These are phyloP conservation scores for Solanum arcanum DNA, from an alignment of 257 asterid genomes.

Conservation along the genomic window DNA sequence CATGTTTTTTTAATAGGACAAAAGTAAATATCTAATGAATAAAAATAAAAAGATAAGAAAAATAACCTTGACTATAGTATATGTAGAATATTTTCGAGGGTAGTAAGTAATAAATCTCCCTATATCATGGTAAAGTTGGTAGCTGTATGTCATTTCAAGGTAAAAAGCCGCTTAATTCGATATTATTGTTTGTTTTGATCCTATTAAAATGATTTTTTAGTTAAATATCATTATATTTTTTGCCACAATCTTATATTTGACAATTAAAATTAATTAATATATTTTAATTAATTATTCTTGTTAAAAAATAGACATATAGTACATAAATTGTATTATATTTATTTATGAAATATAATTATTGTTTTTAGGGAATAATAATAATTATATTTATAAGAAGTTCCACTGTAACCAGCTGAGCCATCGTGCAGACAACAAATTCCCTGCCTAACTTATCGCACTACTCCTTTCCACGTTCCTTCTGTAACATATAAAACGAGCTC, in stretches of 20 bases:
- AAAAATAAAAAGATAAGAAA: neutral
- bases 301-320: neutral
- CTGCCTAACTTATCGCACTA: neutral
- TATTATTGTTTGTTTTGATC: neutral
- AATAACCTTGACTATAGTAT: neutral
- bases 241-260: neutral
- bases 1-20: neutral
- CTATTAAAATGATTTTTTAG: neutral
- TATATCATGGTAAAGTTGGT: neutral
- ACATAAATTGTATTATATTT: neutral
- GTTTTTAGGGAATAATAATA: neutral
- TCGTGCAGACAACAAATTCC: neutral
- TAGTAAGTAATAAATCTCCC: neutral
- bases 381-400: neutral
- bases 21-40: no score
- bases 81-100: neutral
- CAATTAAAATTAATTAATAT: neutral
- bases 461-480: constrained; percentile 25
- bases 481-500: constrained; percentile 27
- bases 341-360: neutral
- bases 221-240: neutral
- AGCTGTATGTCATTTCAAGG: neutral
- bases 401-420: neutral
- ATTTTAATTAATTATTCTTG: neutral
- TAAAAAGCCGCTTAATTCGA: rapidly evolving